Percentiles rank a stretch among this genome's conserved stretches.
phyloP scores from a whole-genome alignment of 495 filamentous ascomycete species.

The Acidiella bohemica region DNA sequence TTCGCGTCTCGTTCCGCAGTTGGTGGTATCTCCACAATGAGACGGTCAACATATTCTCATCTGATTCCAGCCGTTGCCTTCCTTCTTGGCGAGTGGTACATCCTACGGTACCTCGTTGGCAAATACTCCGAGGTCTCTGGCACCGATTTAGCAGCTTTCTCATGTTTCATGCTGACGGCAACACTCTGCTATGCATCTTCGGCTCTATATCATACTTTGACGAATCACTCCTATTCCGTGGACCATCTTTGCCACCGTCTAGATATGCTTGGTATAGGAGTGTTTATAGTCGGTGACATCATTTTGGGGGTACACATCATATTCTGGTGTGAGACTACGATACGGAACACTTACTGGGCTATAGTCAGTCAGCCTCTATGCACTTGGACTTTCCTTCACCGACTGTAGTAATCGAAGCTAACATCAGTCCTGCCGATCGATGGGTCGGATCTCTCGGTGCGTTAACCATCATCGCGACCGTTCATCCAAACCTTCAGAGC shows the following conservation, averaged over 20 bases:
- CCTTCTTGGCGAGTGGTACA: constrained; percentile 13
- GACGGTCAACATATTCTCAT: constrained; percentile 29
- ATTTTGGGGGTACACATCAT: constrained; percentile 19
- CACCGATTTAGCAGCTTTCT: constrained; percentile 21
- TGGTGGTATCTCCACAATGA: constrained; percentile 29
- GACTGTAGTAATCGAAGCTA: constrained; percentile 10
- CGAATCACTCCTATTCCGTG: constrained; percentile 23
- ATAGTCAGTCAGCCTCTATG: constrained; percentile 12
- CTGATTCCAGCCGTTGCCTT: constrained; percentile 22
- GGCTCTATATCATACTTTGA: constrained; percentile 24
- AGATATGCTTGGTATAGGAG: constrained; percentile 21
- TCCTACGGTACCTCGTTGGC: constrained; percentile 20
- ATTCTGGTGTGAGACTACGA: constrained; percentile 9
- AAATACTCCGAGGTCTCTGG: constrained; percentile 20
- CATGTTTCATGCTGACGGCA: constrained; percentile 24
- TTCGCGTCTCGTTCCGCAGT: constrained; percentile 24
- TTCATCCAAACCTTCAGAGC: constrained; percentile 11
- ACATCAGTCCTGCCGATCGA: constrained; percentile 4
- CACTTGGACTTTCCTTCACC: not conserved
- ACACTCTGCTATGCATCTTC: constrained; percentile 22
- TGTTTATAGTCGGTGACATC: constrained; percentile 20
- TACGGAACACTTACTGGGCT: constrained; percentile 9
- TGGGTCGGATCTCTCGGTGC: constrained; percentile 6
- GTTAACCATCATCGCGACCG: constrained; percentile 5
- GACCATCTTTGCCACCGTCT: constrained; percentile 22